These are phyloP conservation scores for Stephania japonica DNA, from an alignment of 164 flowering plant species.

Conservation along the genomic window DNA sequence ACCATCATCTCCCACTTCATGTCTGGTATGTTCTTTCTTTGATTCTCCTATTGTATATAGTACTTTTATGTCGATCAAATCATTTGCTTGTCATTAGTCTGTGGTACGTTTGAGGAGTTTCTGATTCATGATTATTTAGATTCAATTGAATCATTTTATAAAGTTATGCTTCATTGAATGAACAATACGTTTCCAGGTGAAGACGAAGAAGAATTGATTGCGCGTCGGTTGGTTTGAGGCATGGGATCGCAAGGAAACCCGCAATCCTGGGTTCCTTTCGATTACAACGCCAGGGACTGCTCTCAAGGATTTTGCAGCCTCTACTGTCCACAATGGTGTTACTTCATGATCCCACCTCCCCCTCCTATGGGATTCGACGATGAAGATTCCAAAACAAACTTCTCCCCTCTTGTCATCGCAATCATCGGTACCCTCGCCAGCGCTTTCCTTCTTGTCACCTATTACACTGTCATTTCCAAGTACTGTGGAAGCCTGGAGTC, in stretches of 20 bases:
- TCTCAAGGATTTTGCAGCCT: conserved; percentile 62
- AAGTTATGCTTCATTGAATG: background rate
- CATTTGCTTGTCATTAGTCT: background rate
- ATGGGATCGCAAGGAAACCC: conserved; percentile 53
- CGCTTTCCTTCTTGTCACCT: conserved; percentile 66
- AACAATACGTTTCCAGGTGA: background rate
- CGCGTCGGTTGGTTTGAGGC: too few relatives aligned
- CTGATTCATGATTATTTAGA: too few relatives aligned
- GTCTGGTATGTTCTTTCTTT: background rate
- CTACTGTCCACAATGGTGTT: conserved; percentile 83
- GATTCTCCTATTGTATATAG: background rate
- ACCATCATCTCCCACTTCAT: background rate
- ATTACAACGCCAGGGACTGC: conserved; percentile 49
- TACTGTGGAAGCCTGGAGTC: conserved; percentile 42
- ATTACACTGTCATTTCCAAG: conserved; percentile 57
- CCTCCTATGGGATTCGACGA: conserved; percentile 44
- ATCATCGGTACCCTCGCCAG: conserved; percentile 69
- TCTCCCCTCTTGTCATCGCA: conserved; percentile 75
- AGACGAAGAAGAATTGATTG: background rate
- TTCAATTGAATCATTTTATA: too few relatives aligned
- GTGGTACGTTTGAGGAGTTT: too few relatives aligned
- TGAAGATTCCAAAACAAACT: conserved; percentile 36
- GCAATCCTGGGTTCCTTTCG: conserved; percentile 56
- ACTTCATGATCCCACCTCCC: conserved; percentile 67
- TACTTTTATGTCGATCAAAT: background rate